phyloP scores from a whole-genome alignment of 2,329 filamentous ascomycete genomes.

The Cordyceps cicadae region DNA sequence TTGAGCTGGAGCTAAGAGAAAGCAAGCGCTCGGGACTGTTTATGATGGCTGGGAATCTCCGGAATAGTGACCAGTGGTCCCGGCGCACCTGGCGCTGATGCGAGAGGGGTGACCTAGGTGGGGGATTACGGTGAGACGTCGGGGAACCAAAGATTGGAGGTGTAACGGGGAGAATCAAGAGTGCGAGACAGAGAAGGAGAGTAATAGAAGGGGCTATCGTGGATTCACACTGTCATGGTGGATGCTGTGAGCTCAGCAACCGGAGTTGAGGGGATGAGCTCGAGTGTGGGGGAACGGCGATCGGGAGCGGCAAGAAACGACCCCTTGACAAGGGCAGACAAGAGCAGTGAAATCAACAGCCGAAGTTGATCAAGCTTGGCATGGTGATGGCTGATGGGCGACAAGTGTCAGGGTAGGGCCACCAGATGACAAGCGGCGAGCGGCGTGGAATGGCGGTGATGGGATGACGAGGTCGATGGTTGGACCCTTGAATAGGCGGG shows the following conservation, averaged over 20 bases:
- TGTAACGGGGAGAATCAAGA: not conserved
- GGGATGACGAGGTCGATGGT: not conserved
- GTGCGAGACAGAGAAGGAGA: not conserved
- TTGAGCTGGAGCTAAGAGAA: not conserved
- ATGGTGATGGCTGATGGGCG: not conserved
- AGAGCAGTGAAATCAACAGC: not conserved
- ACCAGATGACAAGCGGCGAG: not conserved
- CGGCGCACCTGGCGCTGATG: not conserved
- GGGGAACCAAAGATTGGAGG: not conserved
- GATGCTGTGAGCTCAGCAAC: not conserved
- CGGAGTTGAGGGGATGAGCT: constrained; percentile 3
- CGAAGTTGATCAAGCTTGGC: not conserved
- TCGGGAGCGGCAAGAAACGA: not conserved
- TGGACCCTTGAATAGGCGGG: not conserved
- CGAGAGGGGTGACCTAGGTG: not conserved
- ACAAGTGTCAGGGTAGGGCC: not conserved
- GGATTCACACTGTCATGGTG: not conserved
- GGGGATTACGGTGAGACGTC: not conserved
- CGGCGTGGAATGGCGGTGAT: not conserved
- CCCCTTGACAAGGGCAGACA: not conserved
- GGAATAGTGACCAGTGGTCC: not conserved
- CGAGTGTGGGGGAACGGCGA: not conserved
- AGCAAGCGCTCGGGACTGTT: not conserved
- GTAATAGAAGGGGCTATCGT: constrained; percentile 2
- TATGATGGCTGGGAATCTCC: not conserved